Evolutionary conservation across 352 stramenopile species (phyloP).

Genomic region (Pilasporangium apinafurcum): DNA sequence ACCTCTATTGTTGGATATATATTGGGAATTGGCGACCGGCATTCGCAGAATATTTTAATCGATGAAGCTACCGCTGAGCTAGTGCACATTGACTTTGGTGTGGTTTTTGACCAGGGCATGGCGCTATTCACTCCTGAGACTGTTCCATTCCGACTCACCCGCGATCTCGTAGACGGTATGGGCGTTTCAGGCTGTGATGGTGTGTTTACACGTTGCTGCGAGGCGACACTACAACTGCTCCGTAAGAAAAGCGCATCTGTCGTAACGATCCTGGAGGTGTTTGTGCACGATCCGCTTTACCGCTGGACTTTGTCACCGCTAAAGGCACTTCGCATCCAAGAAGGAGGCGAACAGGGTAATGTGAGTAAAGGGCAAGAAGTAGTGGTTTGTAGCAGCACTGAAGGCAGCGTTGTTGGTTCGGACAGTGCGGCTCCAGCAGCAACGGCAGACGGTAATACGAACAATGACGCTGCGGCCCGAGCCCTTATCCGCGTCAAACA

Average conservation of each 20-base stretch:
- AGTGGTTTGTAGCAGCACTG: constrained; percentile 6
- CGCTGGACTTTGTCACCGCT: constrained; percentile 94
- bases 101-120: constrained; percentile 98
- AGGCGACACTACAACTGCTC: constrained; percentile 90
- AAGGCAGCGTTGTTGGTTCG: constrained; percentile 9
- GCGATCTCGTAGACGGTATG: constrained; percentile 99
- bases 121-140: constrained; percentile 94
- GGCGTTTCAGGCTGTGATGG: constrained; percentile 94
- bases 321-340: constrained; percentile 81
- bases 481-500: constrained; percentile 95
- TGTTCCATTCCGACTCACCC: constrained; percentile 98
- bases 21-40: constrained; percentile 97
- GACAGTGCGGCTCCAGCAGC: constrained; percentile 1
- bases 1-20: constrained; percentile 97
- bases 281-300: constrained; percentile 99
- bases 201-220: constrained; percentile 92
- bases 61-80: constrained; percentile 96
- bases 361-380: constrained; percentile 2
- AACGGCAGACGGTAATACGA: constrained; percentile 1
- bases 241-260: constrained; percentile 92
- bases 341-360: constrained; percentile 27
- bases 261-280: constrained; percentile 98
- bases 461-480: constrained; percentile 88
- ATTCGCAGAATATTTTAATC: constrained; percentile 98
- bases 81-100: constrained; percentile 99